Conservation (phyloP, 2,329 filamentous ascomycete species). For the Hymenoscyphus albidus region DNA sequence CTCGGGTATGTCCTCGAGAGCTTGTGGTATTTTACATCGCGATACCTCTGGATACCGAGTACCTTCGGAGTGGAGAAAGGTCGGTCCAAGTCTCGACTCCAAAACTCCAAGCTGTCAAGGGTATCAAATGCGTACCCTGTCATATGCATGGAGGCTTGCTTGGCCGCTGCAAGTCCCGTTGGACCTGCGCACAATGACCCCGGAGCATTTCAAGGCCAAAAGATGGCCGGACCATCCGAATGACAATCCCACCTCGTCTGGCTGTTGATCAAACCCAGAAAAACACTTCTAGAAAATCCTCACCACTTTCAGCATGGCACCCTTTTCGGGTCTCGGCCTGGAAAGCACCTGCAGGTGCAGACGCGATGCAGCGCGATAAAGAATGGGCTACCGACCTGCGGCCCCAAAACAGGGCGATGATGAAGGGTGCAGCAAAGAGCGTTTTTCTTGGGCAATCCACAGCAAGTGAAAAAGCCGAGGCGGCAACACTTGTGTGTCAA, state of each 20-base stretch:
- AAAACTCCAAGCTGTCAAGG: background rate
- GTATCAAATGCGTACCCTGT: background rate
- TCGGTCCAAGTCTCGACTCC: background rate
- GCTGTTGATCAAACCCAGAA: background rate
- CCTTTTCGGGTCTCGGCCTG: background rate
- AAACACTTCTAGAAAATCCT: conserved; percentile 1
- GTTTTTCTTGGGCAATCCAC: background rate
- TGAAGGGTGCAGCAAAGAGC: background rate
- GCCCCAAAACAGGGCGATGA: background rate
- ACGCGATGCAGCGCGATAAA: conserved; percentile 14
- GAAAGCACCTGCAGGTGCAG: conserved; percentile 1
- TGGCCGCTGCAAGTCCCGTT: conserved; percentile 6
- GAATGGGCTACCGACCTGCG: background rate
- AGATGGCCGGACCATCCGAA: background rate
- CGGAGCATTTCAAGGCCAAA: conserved; percentile 2
- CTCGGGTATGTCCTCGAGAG: background rate
- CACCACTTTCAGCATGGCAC: background rate
- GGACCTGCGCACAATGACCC: conserved; percentile 9
- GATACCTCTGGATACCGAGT: background rate
- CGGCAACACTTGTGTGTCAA: background rate
- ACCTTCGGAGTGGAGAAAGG: background rate
- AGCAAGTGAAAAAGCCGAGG: background rate
- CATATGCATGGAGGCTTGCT: conserved; percentile 3
- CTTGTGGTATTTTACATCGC: background rate
- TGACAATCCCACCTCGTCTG: background rate